Evolutionary conservation across 108 stramenopile genomes (phyloP), one percentile per base, ranked within the genome.

Genomic region (Fistulifera solaris): DNA sequence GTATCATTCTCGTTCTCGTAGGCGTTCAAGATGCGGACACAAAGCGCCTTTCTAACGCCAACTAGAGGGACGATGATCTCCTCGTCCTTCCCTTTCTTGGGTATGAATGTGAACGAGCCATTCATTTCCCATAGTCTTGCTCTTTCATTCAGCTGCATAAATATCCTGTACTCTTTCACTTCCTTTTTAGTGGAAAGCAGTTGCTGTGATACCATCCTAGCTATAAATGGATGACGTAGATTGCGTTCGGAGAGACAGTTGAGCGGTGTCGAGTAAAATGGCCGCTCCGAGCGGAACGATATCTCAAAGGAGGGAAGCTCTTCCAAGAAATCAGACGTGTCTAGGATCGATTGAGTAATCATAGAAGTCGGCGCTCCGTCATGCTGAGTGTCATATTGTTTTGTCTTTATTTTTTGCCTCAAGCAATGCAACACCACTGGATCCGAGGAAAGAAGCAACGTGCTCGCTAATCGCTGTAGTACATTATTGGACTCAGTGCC

Each of bases 51-150:
- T 14, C 89, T 75, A 54, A 90, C 80, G 25, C 76, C 80, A 19
- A 77, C 63, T 22, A 89, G 61, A 15, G 83, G 88, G 17, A 85
- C 66, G 21, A 78, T 57, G 25, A 77, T 57, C 40, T 77, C 76
- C 42, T 65, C 50, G 22, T n/a, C 27, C 47, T 59, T 63, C 53
- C 40, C 71, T 63, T 39, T 61, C 69, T 10, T 52, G 66, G 16
- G 73, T n/a, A n/a, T n/a, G 59, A 5, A 52, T 40, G 25, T 14
- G 39, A 49, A 72, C 0, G 84, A 72, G 43, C 72, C 54, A 35
- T 63, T 70, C 16, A 73, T 62, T 59, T 89, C 84, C 84, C 84
- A 86, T 63, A 86, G 81, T 39, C 80, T 65, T 1, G 88, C 61
- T 44, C 88, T 72, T 46, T 77, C 73, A 4, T 69, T 77, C 45